Evolutionary conservation across 345 rosid genomes (phyloP), one percentile per base, ranked within the genome.

Genomic region (Physaria fendleri): DNA sequence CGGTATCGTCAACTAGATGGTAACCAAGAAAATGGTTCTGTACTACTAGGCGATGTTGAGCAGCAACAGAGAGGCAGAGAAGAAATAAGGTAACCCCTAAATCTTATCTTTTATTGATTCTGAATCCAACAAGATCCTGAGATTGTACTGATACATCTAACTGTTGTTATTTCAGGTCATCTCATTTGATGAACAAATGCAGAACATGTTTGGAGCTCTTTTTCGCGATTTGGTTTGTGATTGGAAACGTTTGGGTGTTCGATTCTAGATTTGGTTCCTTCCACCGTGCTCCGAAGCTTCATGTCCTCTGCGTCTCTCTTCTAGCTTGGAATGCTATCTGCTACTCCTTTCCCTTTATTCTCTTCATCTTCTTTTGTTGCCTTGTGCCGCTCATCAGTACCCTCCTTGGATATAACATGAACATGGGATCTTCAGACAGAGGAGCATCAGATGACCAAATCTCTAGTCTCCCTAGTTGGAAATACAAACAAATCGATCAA

Each of bases 201-300:
- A 82, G 87, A 66, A 82, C 95, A 11, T 94, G 89, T 0, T 77
- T 94, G 0, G 99, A 94, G 74, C 96, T 94, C 43, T 94, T 94
- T 82, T 94, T 87, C 45, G 99, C 97, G n/a, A 94, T 90, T 38
- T 94, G 99, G 99, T 94, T 94, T 67, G 99, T 94, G 57, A 85
- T 87, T 88, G 99, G 97, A 5, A 94, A 90, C 42, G 96, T 87
- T 6, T 94, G 99, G 99, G 90, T 90, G 30, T 94, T 94, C 0
- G 99, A 94, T 77, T 83, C 99, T 1, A 82, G 96, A 14, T 82
- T 90, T 3, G 90, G 88, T 32, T 84, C 96, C 0, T 85, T 87
- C 81, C 74, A 73, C 3, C 79, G 62, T 27, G 92, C 99, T 42
- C 97, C 99, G 0, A 89, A 79, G 45, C 96, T 94, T 29, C 90